Base-by-base conservation (phyloP, 1,284 basidiomycete species). In the Stygiomarasmius scandens region DNA sequence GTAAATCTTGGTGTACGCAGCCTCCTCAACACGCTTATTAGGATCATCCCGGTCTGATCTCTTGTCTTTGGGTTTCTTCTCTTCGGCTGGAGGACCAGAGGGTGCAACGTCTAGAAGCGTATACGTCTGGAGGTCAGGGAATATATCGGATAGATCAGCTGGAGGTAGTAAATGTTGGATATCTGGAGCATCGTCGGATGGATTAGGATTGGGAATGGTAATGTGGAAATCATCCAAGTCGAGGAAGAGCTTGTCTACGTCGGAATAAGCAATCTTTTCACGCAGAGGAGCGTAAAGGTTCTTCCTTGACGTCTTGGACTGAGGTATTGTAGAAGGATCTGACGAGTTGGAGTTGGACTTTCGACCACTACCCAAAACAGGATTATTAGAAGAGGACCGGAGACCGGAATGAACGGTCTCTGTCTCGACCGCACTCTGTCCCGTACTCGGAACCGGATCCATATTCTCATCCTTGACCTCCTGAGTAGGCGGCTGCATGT, bases 21-120 rank as follows among this genome's bases (percentile, higher is more conserved):
- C 79, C 50, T 89, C 88, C 58, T 92, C 89, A 0, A 76, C 65
- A 38, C 90, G 78, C 67, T 81, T 88, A 63, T 80, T 84, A n/a
- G 85, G 83, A 64, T 90, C 89, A 59, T 91, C 87, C 61, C 74
- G 83, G 59, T 90, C 87, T 1, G 75, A 76, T 61, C 77, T 78
- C 65, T 81, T 83, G 29, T 85, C 84, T 2, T 75, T 73, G 54
- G 80, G 84, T 69, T 83, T 88, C 67, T 77, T 83, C 2, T 71
- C 74, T 49, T 78, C 82, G 12, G 67, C 64, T 43, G 62, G 63
- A 8, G 64, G 55, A 41, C 68, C 59, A 4, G 66, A 55, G 32
- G 68, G 58, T 3, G 70, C 70, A 41, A 81, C 71, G 60, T 86
- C 85, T 36, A 84, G 72, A 46, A 88, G 70, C 22, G 74, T 76